Base-by-base conservation (phyloP, 169 alveolate species). In the Cryptosporidium parvum region DNA sequence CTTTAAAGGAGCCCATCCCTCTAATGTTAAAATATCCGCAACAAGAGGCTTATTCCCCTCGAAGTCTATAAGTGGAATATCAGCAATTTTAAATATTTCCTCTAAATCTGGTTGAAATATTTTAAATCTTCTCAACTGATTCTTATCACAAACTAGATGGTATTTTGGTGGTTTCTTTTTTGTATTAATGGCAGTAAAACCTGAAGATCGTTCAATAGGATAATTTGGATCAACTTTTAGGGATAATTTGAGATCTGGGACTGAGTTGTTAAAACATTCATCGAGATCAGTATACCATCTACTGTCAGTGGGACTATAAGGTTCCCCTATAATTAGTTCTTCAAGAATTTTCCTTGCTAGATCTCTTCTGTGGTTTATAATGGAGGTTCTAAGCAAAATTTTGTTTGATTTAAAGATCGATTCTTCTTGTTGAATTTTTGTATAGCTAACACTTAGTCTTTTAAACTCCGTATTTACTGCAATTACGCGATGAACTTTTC, bases 1-100 rank as follows among this genome's bases (percentile, higher is more conserved):
- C 42, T 45, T 65, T 21, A 80, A 48, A 62, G 89, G 89, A 9
- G 69, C 73, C 89, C 89, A 80, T 2, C 89, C 89, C 16, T 80
- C 80, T 42, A 80, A 16, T 37, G 73, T 80, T 6, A 80, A 56
- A 21, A 80, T 80, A 29, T 80, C 89, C 21, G 89, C 75, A 6
- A 65, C 9, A 21, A 80, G 39, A 23, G 89, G 73, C 14, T 23
- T 80, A 2, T 80, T 62, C n/a, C 68, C 62, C 21, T 80, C 89
- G n/a, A 80, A 80, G n/a, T 80, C 75, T 29, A 80, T 48, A 58
- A 42, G 6, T 21, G 89, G 89, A 31, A 80, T 48, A 1, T 65
- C 53, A 16, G 68, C 48, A 23, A 42, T 14, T n/a, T 80, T 59
- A 37, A 80, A 37, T 18, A 80, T 59, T 21, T 80, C 80, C 21